phyloP scores from a whole-genome alignment of 2,329 filamentous ascomycete genomes.

The Neopestalotiopsis clavispora region DNA sequence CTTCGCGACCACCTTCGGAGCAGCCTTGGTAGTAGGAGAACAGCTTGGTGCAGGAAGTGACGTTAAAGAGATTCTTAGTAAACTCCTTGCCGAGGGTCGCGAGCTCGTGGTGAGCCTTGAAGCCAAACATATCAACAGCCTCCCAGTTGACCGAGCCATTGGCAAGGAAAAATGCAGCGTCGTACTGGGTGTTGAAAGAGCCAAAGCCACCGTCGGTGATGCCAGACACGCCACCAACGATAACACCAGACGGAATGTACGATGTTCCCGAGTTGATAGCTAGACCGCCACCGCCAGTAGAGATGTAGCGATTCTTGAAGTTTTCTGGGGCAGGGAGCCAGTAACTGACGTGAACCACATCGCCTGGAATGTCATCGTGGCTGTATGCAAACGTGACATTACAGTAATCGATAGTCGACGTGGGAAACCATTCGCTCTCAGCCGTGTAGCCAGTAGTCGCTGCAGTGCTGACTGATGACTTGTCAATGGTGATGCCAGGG shows the following conservation, averaged over 20 bases:
- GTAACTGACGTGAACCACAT: constrained; percentile 42
- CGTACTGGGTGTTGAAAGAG: constrained; percentile 44
- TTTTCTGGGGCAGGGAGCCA: constrained; percentile 47
- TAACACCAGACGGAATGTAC: constrained; percentile 40
- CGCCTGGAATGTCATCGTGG: constrained; percentile 41
- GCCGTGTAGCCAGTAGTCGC: constrained; percentile 38
- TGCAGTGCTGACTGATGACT: constrained; percentile 31
- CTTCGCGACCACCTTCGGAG: constrained; percentile 57
- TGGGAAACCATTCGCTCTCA: constrained; percentile 30
- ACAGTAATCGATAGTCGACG: constrained; percentile 40
- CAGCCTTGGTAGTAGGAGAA: constrained; percentile 60
- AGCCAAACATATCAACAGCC: constrained; percentile 42
- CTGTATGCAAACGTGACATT: constrained; percentile 52
- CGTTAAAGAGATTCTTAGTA: constrained; percentile 45
- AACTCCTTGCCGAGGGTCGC: constrained; percentile 47
- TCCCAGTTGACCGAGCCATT: constrained; percentile 45
- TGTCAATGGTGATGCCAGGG: constrained; percentile 33
- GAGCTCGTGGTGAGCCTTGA: constrained; percentile 41
- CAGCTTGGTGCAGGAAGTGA: constrained; percentile 30
- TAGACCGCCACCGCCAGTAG: constrained; percentile 50
- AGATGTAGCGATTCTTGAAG: constrained; percentile 51
- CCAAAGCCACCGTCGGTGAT: constrained; percentile 57
- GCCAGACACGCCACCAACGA: constrained; percentile 51
- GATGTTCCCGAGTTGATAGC: constrained; percentile 43
- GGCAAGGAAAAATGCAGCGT: constrained; percentile 40